Evolutionary conservation across 2,329 filamentous ascomycete genomes (phyloP).

Genomic region (Aureobasidium sp.): DNA sequence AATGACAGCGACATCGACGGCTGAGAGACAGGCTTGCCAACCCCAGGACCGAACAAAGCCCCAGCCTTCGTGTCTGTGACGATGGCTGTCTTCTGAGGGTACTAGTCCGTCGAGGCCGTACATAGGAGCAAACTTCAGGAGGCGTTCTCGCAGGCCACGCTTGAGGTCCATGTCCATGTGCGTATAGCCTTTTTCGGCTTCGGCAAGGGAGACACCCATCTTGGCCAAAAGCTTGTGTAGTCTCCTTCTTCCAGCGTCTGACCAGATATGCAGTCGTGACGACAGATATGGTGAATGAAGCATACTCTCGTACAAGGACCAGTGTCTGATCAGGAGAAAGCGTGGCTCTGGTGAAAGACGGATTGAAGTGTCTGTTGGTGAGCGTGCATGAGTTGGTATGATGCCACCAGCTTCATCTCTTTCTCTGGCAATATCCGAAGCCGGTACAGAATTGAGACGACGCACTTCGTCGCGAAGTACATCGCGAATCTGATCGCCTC

Average conservation of each 20-base stretch:
- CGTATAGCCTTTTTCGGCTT: constrained; percentile 92
- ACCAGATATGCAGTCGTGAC: constrained; percentile 89
- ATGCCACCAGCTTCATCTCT: constrained; percentile 65
- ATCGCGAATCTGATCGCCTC: constrained; percentile 76
- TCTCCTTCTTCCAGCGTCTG: constrained; percentile 76
- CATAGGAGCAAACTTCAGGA: constrained; percentile 84
- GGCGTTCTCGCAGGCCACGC: constrained; percentile 71
- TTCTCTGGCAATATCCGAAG: constrained; percentile 51
- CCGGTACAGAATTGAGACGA: constrained; percentile 75
- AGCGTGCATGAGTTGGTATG: constrained; percentile 81
- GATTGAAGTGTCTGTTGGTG: constrained; percentile 86
- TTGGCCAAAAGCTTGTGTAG: constrained; percentile 93
- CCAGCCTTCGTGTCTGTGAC: constrained; percentile 79
- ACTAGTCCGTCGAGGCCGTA: constrained; percentile 94
- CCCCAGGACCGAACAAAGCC: constrained; percentile 97
- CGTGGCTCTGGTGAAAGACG: constrained; percentile 87
- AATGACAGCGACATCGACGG: constrained; percentile 88
- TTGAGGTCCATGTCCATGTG: constrained; percentile 99
- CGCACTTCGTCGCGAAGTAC: constrained; percentile 88
- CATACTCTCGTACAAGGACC: constrained; percentile 98
- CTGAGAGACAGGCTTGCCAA: constrained; percentile 89
- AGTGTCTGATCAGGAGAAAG: constrained; percentile 87
- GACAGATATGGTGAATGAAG: constrained; percentile 93
- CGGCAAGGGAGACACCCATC: constrained; percentile 90
- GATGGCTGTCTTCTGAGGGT: constrained; percentile 61